These are phyloP conservation scores for Microbotryum silenes-acaulis DNA, from an alignment of 1,284 basidiomycete genomes.

Conservation along the genomic window DNA sequence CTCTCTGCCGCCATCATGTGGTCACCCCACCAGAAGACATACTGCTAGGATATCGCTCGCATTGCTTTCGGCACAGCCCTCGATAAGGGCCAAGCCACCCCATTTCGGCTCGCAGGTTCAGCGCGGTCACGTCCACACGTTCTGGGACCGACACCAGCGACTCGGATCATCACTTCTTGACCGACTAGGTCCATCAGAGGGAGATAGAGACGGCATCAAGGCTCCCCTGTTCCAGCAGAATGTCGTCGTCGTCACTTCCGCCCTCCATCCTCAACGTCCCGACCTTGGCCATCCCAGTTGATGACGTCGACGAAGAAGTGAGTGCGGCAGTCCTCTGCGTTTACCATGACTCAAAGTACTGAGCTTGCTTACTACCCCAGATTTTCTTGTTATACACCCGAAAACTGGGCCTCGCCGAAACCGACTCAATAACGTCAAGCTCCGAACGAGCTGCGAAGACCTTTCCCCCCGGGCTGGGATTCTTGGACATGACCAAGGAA, in stretches of 20 bases:
- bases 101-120: too few relatives aligned
- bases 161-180: too few relatives aligned
- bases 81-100: too few relatives aligned
- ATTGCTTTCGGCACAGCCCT: too few relatives aligned
- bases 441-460: not conserved
- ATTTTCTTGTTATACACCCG: constrained; percentile 26
- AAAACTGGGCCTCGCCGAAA: constrained; percentile 7
- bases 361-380: not conserved
- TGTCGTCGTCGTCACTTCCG: not conserved
- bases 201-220: too few relatives aligned
- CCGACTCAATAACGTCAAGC: not conserved
- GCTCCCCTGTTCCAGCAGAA: not conserved
- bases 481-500: constrained; percentile 1
- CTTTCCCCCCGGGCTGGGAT: constrained; percentile 9
- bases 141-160: too few relatives aligned
- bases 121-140: too few relatives aligned
- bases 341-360: too few relatives aligned
- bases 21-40: too few relatives aligned
- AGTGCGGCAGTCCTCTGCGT: not conserved
- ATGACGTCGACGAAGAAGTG: constrained; percentile 28
- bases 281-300: constrained; percentile 1
- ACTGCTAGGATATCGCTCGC: too few relatives aligned
- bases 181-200: too few relatives aligned
- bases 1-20: too few relatives aligned
- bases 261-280: not conserved